Evolutionary conservation across 768 basidiomycete species (phyloP), one percentile per base, ranked within the genome.

Genomic region (Hygrophorus pudorinus): DNA sequence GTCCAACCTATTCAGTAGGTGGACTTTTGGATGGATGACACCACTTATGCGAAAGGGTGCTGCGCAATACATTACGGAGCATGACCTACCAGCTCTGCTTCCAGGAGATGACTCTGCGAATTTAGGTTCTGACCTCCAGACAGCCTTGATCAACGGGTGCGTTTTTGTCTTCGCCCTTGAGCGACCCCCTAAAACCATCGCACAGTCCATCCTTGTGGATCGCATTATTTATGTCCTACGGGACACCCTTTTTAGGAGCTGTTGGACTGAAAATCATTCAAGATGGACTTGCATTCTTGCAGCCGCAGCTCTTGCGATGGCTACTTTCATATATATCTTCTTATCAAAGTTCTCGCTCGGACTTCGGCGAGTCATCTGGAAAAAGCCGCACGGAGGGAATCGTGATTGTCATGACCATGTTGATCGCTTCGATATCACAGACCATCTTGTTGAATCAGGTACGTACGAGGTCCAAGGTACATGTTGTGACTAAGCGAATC

Each of bases 21-120:
- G 82, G 72, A 72, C 79, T 1, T 98, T 97, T 56, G 64, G 68
- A 0, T 98, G 91, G 91, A 75, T 97, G 68, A 88, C 86, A 1
- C 73, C 74, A 0, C 72, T 91, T 13, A 74, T 92, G 78, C 70
- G 66, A 52, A 81, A 80, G 54, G 85, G 85, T 24, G 70, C 73
- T 0, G 58, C 63, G 4, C 63, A 75, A 42, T 79, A 74, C 57
- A 80, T 97, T 46, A 84, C 83, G 1, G 90, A 94, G 58, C 73
- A 82, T 21, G 94, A 98, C 55, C 72, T 97, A 17, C 90, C 90
- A 34, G 72, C 79, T 0, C 67, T 96, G 18, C 65, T 77, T 18
- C 65, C 79, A 0, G 55, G 63, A 7, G 88, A 96, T 54, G 78
- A 83, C 51, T 80, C 89, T 0, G 70, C 71, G 18, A 73, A 75